Base-by-base conservation (phyloP, 805 yeast genomes). In the Saturnispora sekii region DNA sequence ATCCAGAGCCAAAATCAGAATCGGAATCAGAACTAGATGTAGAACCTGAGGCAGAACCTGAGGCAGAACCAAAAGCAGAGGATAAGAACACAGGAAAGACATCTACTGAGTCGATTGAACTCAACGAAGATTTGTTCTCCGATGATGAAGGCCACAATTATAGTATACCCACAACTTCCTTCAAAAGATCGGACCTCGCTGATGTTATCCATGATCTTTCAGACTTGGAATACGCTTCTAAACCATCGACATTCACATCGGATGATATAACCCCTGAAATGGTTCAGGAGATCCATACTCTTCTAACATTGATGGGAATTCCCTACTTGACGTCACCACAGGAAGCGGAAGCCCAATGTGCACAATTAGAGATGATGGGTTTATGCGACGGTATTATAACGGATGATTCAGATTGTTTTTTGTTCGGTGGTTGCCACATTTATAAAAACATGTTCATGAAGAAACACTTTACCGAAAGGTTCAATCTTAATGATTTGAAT, bases 321-420 rank as follows among this genome's bases (percentile, higher is more conserved):
- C 99, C 99, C 0, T 93, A 77, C 53, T 74, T 93, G 9, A 85
- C 95, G 0, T 97, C 98, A 0, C 99, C 98, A 1, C 87, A 87
- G 89, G 99, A 93, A 63, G 98, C 98, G 1, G 99, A 93, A 65
- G 97, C 98, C 0, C 98, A 93, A 57, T 93, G 99, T 65, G 96
- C 96, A 0, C 85, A 82, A 51, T 64, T 93, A 6, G 62, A 77
- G 34, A 57, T 62, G n/a, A 61, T 88, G 17, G 76, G 74, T 0
- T 66, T 93, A 15, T 96, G 90, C 4, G 97, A 93, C 62, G 99
- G 98, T 0, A 82, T 93, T 5, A 81, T 93, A 18, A 93, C 98
- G 0, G 99, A 93, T 64, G 99, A 93, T 67, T 86, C 96, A 52
- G 99, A 93, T 72, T 88, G 95, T 41, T 93, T 93, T 54, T 62